Evolutionary conservation across 805 yeast species (phyloP).

Genomic region (Candida mattraensis): DNA sequence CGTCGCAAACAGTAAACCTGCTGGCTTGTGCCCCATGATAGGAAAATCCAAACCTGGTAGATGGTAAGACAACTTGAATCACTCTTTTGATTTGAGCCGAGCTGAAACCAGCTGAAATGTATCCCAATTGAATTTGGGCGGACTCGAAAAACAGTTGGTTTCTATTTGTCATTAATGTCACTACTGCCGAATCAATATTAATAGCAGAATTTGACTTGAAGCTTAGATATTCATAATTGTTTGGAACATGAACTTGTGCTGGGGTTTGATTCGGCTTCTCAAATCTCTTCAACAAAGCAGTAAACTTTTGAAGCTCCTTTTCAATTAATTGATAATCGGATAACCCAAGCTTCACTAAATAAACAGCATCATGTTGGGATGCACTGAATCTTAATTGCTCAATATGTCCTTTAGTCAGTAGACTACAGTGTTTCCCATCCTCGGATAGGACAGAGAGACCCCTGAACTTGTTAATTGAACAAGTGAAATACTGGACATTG

Average conservation of each 20-base stretch:
- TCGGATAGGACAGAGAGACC: slow-evolving; percentile 3
- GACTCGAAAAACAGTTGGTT: slow-evolving; percentile 20
- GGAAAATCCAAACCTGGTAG: slow-evolving; percentile 37
- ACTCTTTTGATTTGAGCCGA: slow-evolving; percentile 24
- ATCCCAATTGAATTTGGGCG: slow-evolving; percentile 5
- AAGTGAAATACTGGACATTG: slow-evolving; percentile 11
- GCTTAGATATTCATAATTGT: neutral
- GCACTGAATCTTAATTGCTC: slow-evolving; percentile 19
- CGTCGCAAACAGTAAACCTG: slow-evolving; percentile 44
- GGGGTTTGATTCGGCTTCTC: neutral
- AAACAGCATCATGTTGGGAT: slow-evolving; percentile 11
- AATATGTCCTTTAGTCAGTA: slow-evolving; percentile 10
- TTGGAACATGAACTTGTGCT: neutral
- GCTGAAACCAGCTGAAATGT: slow-evolving; percentile 19
- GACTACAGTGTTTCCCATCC: slow-evolving; percentile 1
- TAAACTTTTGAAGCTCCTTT: neutral
- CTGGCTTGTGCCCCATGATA: slow-evolving; percentile 37
- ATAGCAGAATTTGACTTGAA: neutral
- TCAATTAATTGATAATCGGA: slow-evolving; percentile 7
- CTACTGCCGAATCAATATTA: slow-evolving; percentile 4
- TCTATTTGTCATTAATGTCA: slow-evolving; percentile 13
- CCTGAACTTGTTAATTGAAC: slow-evolving; percentile 10
- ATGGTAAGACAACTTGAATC: slow-evolving; percentile 44
- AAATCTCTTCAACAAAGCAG: neutral
- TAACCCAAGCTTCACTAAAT: slow-evolving; percentile 13